Conservation (phyloP, 495 filamentous ascomycete genomes). For the Penicillium daleae region DNA sequence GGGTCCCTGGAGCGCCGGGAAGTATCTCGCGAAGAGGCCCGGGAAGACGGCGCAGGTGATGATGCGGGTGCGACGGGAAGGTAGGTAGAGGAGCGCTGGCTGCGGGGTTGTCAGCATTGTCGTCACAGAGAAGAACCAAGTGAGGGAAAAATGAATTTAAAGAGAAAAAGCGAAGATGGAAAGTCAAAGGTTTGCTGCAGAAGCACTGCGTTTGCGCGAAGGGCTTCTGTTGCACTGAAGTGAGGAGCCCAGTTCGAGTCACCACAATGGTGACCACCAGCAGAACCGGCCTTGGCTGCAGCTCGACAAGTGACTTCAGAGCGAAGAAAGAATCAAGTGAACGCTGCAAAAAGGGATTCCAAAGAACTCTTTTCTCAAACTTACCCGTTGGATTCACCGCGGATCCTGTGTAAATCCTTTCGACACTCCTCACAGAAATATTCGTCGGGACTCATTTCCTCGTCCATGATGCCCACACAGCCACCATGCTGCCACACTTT, state of each 20-base stretch:
- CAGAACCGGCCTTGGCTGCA: constrained; percentile 7
- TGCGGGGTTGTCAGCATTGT: constrained; percentile 43
- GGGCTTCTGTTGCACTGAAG: background rate
- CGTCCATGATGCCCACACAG: constrained; percentile 96
- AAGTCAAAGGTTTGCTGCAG: background rate
- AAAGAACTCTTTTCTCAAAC: constrained; percentile 38
- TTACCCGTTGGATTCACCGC: constrained; percentile 82
- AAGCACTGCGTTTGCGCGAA: background rate
- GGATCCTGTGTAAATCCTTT: constrained; percentile 85
- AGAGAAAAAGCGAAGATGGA: background rate
- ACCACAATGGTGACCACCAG: constrained; percentile 7
- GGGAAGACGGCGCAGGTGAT: constrained; percentile 50
- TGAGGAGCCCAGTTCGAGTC: constrained; percentile 7
- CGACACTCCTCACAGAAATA: constrained; percentile 97
- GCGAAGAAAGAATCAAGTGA: constrained; percentile 23
- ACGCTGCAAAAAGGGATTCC: constrained; percentile 9
- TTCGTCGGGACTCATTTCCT: constrained; percentile 87
- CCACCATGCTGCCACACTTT: constrained; percentile 99
- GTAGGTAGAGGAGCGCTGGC: constrained; percentile 69
- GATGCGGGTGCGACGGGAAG: constrained; percentile 60
- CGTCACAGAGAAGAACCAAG: background rate
- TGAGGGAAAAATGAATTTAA: background rate
- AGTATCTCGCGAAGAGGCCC: constrained; percentile 49
- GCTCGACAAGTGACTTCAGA: constrained; percentile 1
- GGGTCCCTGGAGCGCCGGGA: constrained; percentile 52